Percentiles rank a stretch among this genome's conserved stretches.
phyloP scores from a whole-genome alignment of 2,329 filamentous ascomycete genomes.

The Teratosphaeria nubilosa region DNA sequence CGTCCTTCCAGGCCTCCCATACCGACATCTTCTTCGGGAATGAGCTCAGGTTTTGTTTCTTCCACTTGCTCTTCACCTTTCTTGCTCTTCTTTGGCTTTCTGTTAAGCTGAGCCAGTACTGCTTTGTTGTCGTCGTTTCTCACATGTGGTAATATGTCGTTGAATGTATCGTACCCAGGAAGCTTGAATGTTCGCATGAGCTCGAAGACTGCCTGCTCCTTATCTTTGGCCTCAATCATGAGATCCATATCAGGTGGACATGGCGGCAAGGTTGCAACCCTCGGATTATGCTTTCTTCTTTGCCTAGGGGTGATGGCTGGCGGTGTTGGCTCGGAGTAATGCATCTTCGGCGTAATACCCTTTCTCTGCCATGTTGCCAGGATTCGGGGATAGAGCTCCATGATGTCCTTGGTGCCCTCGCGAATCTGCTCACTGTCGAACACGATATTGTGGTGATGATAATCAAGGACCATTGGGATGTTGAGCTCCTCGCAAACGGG shows the following conservation, averaged over 20 bases:
- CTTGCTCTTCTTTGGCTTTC: constrained; percentile 30
- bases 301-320: constrained; percentile 69
- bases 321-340: constrained; percentile 75
- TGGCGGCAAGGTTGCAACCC: constrained; percentile 70
- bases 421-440: constrained; percentile 64
- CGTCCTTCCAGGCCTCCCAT: constrained; percentile 78
- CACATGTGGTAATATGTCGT: constrained; percentile 66
- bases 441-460: constrained; percentile 89
- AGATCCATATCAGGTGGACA: constrained; percentile 78
- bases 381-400: constrained; percentile 64
- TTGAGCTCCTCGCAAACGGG: constrained; percentile 89
- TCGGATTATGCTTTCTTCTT: constrained; percentile 72
- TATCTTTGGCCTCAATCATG: constrained; percentile 99
- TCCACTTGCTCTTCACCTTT: constrained; percentile 16
- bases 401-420: constrained; percentile 77
- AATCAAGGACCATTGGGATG: constrained; percentile 86
- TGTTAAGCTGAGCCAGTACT: constrained; percentile 25
- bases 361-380: constrained; percentile 75
- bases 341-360: constrained; percentile 86
- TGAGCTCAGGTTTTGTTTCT: constrained; percentile 25
- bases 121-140: constrained; percentile 64
- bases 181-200: constrained; percentile 82
- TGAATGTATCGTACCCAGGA: constrained; percentile 65
- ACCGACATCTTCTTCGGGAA: constrained; percentile 60
- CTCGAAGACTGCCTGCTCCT: constrained; percentile 92